Conservation (phyloP, 495 filamentous ascomycete species). For the Penicillium parvum region DNA sequence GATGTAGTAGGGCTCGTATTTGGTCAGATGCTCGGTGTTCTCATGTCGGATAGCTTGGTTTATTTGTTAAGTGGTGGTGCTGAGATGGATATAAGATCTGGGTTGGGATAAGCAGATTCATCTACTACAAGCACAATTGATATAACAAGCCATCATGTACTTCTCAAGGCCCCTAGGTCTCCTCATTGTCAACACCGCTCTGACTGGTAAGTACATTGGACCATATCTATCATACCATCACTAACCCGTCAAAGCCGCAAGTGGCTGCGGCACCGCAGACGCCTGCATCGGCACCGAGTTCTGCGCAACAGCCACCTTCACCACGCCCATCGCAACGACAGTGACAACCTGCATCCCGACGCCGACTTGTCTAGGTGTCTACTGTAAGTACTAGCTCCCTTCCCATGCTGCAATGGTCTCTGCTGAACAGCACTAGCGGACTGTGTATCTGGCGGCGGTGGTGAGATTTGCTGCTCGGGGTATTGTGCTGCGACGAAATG, state of each 20-base stretch:
- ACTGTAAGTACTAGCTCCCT: constrained; percentile 20
- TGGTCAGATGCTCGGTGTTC: constrained; percentile 14
- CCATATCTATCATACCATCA: neutral
- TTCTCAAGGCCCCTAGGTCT: constrained; percentile 2
- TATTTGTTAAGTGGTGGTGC: constrained; percentile 1
- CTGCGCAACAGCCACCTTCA: constrained; percentile 31
- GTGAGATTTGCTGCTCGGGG: constrained; percentile 22
- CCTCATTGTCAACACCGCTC: constrained; percentile 5
- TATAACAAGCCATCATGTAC: constrained; percentile 8
- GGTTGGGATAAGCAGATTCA: neutral
- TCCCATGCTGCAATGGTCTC: neutral
- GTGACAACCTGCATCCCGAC: constrained; percentile 30
- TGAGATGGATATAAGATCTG: neutral
- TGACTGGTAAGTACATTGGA: constrained; percentile 10
- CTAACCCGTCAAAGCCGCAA: constrained; percentile 1
- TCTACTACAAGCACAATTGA: neutral
- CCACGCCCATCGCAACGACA: constrained; percentile 24
- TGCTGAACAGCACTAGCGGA: neutral
- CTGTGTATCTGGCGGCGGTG: constrained; percentile 14
- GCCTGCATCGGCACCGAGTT: constrained; percentile 28
- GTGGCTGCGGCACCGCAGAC: constrained; percentile 21
- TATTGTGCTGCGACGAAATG: constrained; percentile 27
- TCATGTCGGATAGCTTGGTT: too few species aligned
- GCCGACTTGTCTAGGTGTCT: constrained; percentile 29
- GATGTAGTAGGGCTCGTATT: constrained; percentile 15